Evolutionary conservation across 768 basidiomycete species (phyloP).

Genomic region (Cystofilobasidium ferigula): DNA sequence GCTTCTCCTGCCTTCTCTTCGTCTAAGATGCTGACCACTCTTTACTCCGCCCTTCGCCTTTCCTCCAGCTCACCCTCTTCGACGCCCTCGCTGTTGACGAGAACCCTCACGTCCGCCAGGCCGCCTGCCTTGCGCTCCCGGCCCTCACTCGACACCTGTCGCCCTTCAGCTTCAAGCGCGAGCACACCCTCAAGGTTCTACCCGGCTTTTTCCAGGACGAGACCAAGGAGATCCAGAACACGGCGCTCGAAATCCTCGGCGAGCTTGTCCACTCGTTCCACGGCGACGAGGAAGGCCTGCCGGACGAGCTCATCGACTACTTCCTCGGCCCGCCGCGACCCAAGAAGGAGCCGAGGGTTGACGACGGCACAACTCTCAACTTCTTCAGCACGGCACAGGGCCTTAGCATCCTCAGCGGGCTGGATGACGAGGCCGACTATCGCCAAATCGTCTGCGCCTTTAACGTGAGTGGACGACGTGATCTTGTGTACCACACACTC

Average conservation of each 20-base stretch:
- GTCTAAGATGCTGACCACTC: background rate
- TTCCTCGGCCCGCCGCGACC: conserved; percentile 50
- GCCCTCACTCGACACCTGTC: conserved; percentile 59
- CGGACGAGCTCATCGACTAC: conserved; percentile 58
- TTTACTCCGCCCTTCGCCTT: too few relatives aligned
- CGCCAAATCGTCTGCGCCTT: conserved; percentile 37
- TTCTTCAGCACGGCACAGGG: conserved; percentile 6
- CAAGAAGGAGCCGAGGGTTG: background rate
- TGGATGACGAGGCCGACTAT: conserved; percentile 11
- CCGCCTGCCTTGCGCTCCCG: conserved; percentile 73
- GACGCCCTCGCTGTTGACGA: conserved; percentile 57
- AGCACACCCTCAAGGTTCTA: conserved; percentile 57
- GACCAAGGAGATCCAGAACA: conserved; percentile 57
- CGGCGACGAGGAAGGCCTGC: conserved; percentile 46
- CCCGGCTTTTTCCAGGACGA: conserved; percentile 54
- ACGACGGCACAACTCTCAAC: conserved; percentile 5
- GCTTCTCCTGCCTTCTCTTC: background rate
- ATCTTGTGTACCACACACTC: background rate
- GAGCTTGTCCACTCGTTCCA: conserved; percentile 79
- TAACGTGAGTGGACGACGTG: conserved; percentile 34
- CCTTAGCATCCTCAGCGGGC: background rate
- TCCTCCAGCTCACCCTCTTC: conserved; percentile 62
- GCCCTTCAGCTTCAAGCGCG: conserved; percentile 47
- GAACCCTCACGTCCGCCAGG: conserved; percentile 74
- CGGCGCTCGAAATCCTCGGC: conserved; percentile 73